These are phyloP conservation scores for Exophiala sp. DNA, from an alignment of 2,329 filamentous ascomycete species.

Conservation along the genomic window DNA sequence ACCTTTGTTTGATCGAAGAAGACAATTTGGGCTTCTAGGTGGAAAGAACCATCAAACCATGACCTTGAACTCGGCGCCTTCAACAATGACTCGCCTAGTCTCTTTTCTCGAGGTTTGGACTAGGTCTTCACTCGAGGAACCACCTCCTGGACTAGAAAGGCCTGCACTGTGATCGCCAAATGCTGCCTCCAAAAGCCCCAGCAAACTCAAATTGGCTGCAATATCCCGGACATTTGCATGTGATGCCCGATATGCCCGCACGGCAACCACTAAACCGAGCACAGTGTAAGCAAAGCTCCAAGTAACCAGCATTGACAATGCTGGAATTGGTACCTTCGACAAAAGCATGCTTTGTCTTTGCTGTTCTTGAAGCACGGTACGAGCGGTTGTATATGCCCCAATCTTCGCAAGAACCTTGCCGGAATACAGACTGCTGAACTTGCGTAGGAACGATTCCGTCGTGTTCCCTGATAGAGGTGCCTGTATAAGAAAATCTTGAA, in stretches of 20 bases:
- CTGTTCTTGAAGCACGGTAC: constrained; percentile 8
- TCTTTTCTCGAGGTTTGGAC: too few species aligned
- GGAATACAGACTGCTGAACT: constrained; percentile 11
- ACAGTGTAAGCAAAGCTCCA: constrained; percentile 13
- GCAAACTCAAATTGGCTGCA: constrained; percentile 13
- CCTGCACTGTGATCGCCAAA: constrained; percentile 8
- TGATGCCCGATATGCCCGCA: constrained; percentile 9
- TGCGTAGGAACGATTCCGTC: constrained; percentile 6
- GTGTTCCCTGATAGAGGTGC: constrained; percentile 10
- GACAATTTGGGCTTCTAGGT: too few species aligned
- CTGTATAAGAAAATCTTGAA: constrained; percentile 12
- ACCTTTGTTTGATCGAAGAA: too few species aligned
- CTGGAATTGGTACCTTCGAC: constrained; percentile 12
- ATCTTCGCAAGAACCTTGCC: constrained; percentile 13
- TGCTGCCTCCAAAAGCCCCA: constrained; percentile 13
- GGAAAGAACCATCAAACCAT: too few species aligned
- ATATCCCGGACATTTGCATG: constrained; percentile 9
- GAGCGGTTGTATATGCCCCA: constrained; percentile 8
- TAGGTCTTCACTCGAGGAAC: too few species aligned
- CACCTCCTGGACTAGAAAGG: too few species aligned
- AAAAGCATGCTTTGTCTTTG: constrained; percentile 11
- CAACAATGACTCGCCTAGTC: too few species aligned
- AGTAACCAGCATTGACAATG: constrained; percentile 9
- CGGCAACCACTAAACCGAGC: constrained; percentile 10
- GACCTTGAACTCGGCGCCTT: too few species aligned